Base-by-base conservation (phyloP, 1,139 yeast species). In the Yamadazyma diddensiae region DNA sequence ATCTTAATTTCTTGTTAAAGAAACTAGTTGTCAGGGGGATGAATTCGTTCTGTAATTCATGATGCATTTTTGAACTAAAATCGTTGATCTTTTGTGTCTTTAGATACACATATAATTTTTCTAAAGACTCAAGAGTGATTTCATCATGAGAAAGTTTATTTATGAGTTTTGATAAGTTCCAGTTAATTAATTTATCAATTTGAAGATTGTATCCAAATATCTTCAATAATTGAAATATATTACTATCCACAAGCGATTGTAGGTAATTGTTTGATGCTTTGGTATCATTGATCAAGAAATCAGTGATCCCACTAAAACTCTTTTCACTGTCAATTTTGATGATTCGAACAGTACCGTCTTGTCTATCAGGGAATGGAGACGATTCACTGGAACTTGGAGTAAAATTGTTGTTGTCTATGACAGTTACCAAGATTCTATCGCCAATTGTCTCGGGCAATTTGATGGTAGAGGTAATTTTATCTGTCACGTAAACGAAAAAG, bases 341-440 rank as follows among this genome's bases (percentile, higher is more conserved):
- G 3, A 59, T 51, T 35, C 62, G 65, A 5, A 50, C 42, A 6
- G 42, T 32, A 15, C 39, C 43, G 23, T 42, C 40, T 7, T 35
- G 33, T 24, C 49, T 43, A 21, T 57, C 51, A 0, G 57, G 48
- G 5, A 57, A 43, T 2, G 61, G 57, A 1, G 66, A 47, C 2
- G 55, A 44, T 35, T 64, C 71, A 0, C 59, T 46, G 6, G 70
- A 62, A 3, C 46, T 32, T 0, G 73, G 72, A 1, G 73, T 50
- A 33, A 52, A 67, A 33, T 65, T 70, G 3, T 44, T 31, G 40
- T 67, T 69, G 39, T 70, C 76, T n/a, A 69, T 54, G 0, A 69
- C 49, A 1, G 65, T 61, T 15, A 65, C 40, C 9, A 65, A 38
- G 6, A 63, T 52, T 29, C 55, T 54, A 29, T 52, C 50, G 22